Evolutionary conservation across 2,329 filamentous ascomycete species (phyloP), one percentile per base, ranked within the genome.

Genomic region (Cladosporium sp.): DNA sequence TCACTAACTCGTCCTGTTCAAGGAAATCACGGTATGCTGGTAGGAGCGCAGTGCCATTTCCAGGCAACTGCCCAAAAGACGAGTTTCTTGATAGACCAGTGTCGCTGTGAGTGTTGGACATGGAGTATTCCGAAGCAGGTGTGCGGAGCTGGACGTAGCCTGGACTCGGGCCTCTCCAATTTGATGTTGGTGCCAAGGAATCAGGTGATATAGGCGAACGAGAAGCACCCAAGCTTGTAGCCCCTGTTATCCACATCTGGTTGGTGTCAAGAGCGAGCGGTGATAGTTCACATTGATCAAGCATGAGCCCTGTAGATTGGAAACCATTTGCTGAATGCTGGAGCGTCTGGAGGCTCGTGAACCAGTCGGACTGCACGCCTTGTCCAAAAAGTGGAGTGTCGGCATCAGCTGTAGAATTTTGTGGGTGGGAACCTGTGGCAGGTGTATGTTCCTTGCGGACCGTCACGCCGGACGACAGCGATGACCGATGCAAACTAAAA

Each of bases 11-110:
- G 18, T 63, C 34, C 44, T 41, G 32, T 59, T 73, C 72, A 54
- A 70, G 67, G 6, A 64, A 51, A 30, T 74, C 71, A 34, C 71
- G 65, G 11, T 68, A 61, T 15, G 69, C 68, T 1, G 67, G 66
- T 36, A 38, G 30, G 12, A 52, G 32, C 11, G 30, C 24, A 26
- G 21, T n/a, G 4, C 47, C 59, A 14, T 18, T 21, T 6, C 12
- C 47, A 4, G 44, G 14, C 3, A 38, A 7, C 3, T 54, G 30
- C 3, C n/a, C 30, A 18, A 41, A 38, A 28, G 44, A 52, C 4
- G 21, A 26, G 14, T 52, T 54, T 6, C 59, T 41, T 14, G 30
- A 36, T 6, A 36, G 1, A n/a, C 24, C 44, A 15, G 18, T 47
- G 32, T 52, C 28, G 26, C 18, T n/a, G 14, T 12, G 12, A 52